Evolutionary conservation across 495 filamentous ascomycete species (phyloP), one percentile per base, ranked within the genome.

Genomic region (Hypoxylon trugodes): DNA sequence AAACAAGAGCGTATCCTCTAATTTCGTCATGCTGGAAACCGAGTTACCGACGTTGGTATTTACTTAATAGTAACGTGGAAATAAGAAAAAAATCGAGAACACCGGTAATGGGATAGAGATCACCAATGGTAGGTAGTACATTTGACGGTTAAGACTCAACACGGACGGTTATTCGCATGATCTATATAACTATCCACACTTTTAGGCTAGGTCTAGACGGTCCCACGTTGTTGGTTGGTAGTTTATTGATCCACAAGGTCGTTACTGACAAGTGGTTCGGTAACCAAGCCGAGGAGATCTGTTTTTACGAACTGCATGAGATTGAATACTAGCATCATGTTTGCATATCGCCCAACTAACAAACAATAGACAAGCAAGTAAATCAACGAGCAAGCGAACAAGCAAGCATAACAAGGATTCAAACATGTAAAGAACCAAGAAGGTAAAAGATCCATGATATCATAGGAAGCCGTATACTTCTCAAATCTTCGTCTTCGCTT

Each of bases 151-250:
- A 49, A 52, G 32, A 37, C 21, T 52, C 45, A 43, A 30, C 25
- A 25, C 16, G 61, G 40, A 36, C 64, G 58, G 64, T 37, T 35
- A 45, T 67, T 67, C 61, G 57, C 57, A 67, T 61, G 41, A 67
- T 62, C 58, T 58, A 51, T 67, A 58, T 52, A 54, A 30, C 26
- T 28, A 37, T 13, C 58, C 57, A 43, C 10, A 6, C 50, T 16
- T 38, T 48, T 41, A 43, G 53, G 48, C 40, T 61, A 21, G 30
- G 38, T 3, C 63, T 66, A 37, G 38, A 54, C 19, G 40, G 41
- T 59, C 36, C 53, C 64, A 67, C 47, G 19, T 59, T 38, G 47
- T 37, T 52, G 64, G 64, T 58, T 30, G 21, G 26, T 51, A 53
- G 33, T 46, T 52, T 24, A 61, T 46, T 48, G 18, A 41, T 47